A percentile compares a stretch with the other conserved stretches of the same genome.
phyloP scores from a whole-genome alignment of 2,329 filamentous ascomycete genomes.

The Hypoxylon sp. region DNA sequence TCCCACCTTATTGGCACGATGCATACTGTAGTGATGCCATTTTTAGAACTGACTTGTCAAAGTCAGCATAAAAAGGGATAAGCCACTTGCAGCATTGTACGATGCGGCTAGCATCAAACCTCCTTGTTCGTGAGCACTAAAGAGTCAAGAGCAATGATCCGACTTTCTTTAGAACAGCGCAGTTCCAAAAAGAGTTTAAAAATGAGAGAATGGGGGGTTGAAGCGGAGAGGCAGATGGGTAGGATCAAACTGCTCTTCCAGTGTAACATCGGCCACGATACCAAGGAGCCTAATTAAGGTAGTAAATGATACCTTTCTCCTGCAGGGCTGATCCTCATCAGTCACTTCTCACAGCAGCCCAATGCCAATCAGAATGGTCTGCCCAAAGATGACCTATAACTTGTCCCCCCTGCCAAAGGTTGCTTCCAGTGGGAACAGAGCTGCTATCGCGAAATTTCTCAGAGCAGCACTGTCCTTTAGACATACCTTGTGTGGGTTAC shows the following conservation, averaged over 20 bases:
- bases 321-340: constrained; percentile 42
- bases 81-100: constrained; percentile 8
- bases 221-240: constrained; percentile 14
- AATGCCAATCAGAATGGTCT: constrained; percentile 31
- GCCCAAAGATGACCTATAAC: constrained; percentile 19
- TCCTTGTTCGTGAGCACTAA: constrained; percentile 21
- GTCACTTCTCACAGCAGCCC: constrained; percentile 20
- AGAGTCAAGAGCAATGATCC: not conserved
- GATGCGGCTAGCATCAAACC: constrained; percentile 9
- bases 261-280: constrained; percentile 33
- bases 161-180: constrained; percentile 13
- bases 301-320: constrained; percentile 35
- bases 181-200: constrained; percentile 1
- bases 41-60: constrained; percentile 29
- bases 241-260: constrained; percentile 24
- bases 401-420: constrained; percentile 19
- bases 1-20: too few relatives aligned
- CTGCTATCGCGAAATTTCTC: constrained; percentile 37
- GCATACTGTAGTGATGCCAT: constrained; percentile 12
- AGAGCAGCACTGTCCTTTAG: constrained; percentile 34
- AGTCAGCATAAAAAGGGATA: constrained; percentile 13
- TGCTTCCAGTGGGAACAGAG: constrained; percentile 22
- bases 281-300: constrained; percentile 37
- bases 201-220: constrained; percentile 11
- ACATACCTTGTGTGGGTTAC: constrained; percentile 25